Conservation (phyloP, 2,329 filamentous ascomycete species). For the Tolypocladium paradoxum region DNA sequence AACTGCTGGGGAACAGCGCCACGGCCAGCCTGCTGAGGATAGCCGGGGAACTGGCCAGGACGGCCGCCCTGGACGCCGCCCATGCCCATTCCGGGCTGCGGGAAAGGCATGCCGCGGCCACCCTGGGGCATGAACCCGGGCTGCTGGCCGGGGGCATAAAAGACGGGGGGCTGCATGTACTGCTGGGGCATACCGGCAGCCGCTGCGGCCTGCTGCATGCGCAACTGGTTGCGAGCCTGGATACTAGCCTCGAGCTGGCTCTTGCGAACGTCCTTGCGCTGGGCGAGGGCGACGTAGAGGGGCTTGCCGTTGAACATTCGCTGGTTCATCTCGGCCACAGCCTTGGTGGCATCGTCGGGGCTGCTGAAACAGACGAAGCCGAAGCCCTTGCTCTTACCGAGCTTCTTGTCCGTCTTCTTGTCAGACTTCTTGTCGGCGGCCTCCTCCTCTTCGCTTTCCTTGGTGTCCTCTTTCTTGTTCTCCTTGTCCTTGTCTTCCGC, state of each 20-base stretch:
- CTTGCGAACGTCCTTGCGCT: conserved; percentile 99
- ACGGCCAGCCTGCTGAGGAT: conserved; percentile 79
- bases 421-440: conserved; percentile 47
- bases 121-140: conserved; percentile 56
- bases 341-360: conserved; percentile 97
- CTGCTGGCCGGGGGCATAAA: conserved; percentile 78
- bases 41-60: conserved; percentile 76
- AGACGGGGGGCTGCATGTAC: conserved; percentile 84
- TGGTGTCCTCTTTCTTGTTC: conserved; percentile 33
- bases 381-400: conserved; percentile 99
- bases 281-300: conserved; percentile 91
- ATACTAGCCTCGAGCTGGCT: conserved; percentile 98
- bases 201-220: conserved; percentile 94
- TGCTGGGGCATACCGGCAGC: conserved; percentile 80
- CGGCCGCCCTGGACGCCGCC: conserved; percentile 70
- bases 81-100: conserved; percentile 52
- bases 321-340: conserved; percentile 99
- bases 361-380: conserved; percentile 99
- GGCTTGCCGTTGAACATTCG: conserved; percentile 97
- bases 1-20: conserved; percentile 80
- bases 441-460: conserved; percentile 34
- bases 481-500: conserved; percentile 29
- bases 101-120: conserved; percentile 57
- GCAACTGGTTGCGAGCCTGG: conserved; percentile 95
- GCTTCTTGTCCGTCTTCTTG: conserved; percentile 49